Evolutionary conservation across 176 grass and related monocot species (phyloP), one percentile per base, ranked within the genome.

Genomic region (Oryza meyeriana): DNA sequence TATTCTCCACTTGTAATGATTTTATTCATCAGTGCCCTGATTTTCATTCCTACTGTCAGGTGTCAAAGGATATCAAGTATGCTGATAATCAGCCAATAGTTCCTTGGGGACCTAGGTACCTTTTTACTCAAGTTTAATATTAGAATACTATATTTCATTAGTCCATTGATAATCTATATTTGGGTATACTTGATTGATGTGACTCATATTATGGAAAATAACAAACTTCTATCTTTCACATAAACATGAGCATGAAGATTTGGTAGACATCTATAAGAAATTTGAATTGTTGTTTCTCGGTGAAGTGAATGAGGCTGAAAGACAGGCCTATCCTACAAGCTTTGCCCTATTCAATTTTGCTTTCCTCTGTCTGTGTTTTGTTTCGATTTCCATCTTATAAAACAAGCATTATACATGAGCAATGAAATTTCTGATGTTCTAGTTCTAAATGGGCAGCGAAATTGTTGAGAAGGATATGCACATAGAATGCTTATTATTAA

Each of bases 41-140:
- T 70, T 77, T 45, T 14, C 31, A 48, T 64, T 74, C 12, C n/a
- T 0, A 59, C 14, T 78, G 31, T 79, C 71, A 98, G 95, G 92
- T 98, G 26, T 98, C 93, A 16, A 90, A 91, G 83, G 95, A 98
- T 88, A 93, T 95, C 69, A 95, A 95, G 76, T 95, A 89, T 89
- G 95, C 95, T 85, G 95, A 98, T 62, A 86, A 95, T 64, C 88
- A 95, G 42, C 95, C 95, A 29, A 86, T 98, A 28, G 90, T 95
- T 30, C 88, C 93, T 39, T 95, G 95, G 95, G 92, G 86, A 30
- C 95, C 95, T 18, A 98, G 95, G 93, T 98, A 84, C 59, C 47
- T 86, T 69, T 41, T 55, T 71, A 57, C 41, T 77, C 17, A 76
- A 79, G 9, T 69, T 50, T 20, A 76, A 6, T 61, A 26, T 40